Base-by-base conservation (phyloP, 2,329 filamentous ascomycete genomes). In the Bipolaris cookei region DNA sequence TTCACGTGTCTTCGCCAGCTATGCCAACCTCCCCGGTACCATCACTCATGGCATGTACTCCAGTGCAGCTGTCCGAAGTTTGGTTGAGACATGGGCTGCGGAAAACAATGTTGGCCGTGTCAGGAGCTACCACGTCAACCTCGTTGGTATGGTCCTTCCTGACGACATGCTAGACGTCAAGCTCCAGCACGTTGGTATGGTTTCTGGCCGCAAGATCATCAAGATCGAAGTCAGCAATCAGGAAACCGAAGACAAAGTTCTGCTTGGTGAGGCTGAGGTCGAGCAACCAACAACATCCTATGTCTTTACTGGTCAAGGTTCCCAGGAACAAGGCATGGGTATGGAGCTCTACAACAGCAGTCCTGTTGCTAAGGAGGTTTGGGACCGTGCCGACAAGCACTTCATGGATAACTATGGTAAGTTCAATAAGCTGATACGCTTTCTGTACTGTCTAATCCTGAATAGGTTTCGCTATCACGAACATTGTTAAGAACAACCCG, bases 1-100 rank as follows among this genome's bases (percentile, higher is more conserved):
- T 42, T 97, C 95, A 11, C 90, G 95, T 54, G 92, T 97, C 53
- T 99, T 99, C 80, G 91, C 95, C 30, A 92, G 88, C 79, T 99
- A 98, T 71, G 96, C 95, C 75, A 95, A 93, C 76, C 84, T 99
- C 14, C 93, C 93, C 1, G 96, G 95, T 47, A 99, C 95, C 42
- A 99, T 99, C 73, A 99, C 95, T 1, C 95, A 99, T 76, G 95
- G 95, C 75, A 99, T 99, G 95, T 99, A 98, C 84, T 96, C 94
- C 1, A 98, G 94, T 78, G 95, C 95, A 65, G 91, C 95, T 35
- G 95, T 99, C 25, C 90, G 96, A 71, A 96, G 92, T 75, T 83
- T 99, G 51, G 93, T 99, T 6, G 95, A 99, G 83, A 99, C 92
- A 0, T 99, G 95, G 95, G 95, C 96, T 50, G 95, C 94, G 0